A percentile compares a stretch with the other conserved stretches of the same genome.
phyloP scores from a whole-genome alignment of 208 protist species.

The Leishmania tarentolae region DNA sequence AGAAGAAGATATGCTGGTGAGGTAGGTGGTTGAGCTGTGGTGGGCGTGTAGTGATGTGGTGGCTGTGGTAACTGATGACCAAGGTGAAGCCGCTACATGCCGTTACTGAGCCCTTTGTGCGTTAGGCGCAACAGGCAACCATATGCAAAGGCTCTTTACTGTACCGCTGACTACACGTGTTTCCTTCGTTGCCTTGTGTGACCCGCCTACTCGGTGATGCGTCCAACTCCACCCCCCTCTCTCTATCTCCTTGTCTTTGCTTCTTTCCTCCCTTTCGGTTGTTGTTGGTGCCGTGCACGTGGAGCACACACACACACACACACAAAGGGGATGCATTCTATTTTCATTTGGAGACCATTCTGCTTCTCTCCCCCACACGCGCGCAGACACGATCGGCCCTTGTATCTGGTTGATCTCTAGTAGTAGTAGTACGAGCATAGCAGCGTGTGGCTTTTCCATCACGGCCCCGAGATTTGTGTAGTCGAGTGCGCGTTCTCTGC shows the following conservation, averaged over 20 bases:
- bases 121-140: not conserved
- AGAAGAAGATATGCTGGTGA: too few species aligned
- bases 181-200: not conserved
- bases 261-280: not conserved
- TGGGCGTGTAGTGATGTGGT: not conserved
- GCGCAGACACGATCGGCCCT: not conserved
- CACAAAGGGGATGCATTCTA: not conserved
- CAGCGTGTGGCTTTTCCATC: not conserved
- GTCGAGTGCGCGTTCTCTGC: not conserved
- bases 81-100: too few species aligned
- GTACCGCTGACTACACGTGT: not conserved
- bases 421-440: conserved; percentile 4
- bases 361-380: not conserved
- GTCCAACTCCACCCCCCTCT: not conserved
- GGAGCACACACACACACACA: not conserved
- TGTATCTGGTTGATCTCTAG: not conserved
- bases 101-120: not conserved
- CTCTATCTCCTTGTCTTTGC: not conserved
- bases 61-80: not conserved
- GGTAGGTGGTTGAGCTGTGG: not conserved
- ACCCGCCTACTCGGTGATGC: not conserved
- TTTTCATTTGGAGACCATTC: not conserved
- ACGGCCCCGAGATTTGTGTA: not conserved
- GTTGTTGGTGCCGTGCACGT: not conserved
- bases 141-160: not conserved